Evolutionary conservation across 2,329 filamentous ascomycete genomes (phyloP).

Genomic region (Colletotrichum simmondsii): DNA sequence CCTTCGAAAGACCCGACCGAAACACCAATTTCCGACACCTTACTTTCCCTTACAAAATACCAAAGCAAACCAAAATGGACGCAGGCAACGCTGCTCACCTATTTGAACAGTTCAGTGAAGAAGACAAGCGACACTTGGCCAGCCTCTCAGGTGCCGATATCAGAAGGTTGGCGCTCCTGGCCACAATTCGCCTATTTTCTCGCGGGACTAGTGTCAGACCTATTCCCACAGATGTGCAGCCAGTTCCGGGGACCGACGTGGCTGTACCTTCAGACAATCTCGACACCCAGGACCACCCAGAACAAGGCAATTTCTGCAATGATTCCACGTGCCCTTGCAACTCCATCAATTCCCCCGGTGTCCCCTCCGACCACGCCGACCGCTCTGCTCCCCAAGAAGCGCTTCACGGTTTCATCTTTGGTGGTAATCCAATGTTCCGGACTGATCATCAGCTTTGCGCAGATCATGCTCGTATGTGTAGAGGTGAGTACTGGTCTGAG

Average conservation of each 20-base stretch:
- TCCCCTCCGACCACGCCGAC: too few relatives aligned
- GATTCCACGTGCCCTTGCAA: neutral
- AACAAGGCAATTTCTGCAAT: neutral
- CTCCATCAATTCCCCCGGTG: neutral
- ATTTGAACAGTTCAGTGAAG: neutral
- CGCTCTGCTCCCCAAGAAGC: neutral
- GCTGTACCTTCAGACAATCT: neutral
- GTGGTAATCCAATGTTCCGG: neutral
- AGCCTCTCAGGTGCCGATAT: neutral
- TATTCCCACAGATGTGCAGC: too few relatives aligned
- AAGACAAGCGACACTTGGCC: neutral
- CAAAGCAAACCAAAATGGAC: neutral
- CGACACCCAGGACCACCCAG: neutral
- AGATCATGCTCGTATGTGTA: neutral
- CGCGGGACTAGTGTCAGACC: neutral
- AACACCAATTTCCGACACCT: neutral
- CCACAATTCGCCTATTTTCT: neutral
- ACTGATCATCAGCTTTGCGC: neutral
- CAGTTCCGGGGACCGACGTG: rapidly evolving
- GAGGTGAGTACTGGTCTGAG: too few relatives aligned
- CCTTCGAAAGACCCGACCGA: neutral
- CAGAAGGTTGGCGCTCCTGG: neutral
- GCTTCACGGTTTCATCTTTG: neutral
- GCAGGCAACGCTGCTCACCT: neutral
- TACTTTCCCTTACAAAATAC: neutral